Base-by-base conservation (phyloP, 2,329 filamentous ascomycete genomes). In the Herpotrichia juniperi region DNA sequence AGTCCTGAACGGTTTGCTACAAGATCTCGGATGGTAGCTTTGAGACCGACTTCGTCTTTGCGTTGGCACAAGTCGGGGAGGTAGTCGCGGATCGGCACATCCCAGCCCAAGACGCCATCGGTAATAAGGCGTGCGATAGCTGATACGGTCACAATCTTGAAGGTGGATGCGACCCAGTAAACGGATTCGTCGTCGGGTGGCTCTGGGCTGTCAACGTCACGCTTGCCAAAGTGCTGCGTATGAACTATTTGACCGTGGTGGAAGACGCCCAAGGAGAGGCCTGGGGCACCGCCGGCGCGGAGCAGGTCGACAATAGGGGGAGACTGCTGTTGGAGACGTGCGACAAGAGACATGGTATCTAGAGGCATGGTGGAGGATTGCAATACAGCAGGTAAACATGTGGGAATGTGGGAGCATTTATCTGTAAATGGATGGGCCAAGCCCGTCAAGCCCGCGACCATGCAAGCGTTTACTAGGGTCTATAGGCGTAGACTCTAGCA, bases 211-310 rank as follows among this genome's bases (percentile, higher is more conserved):
- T 9, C 26, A 12, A 45, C 42, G 26, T 51, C 28, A 26, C 43
- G 42, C 2, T 31, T 30, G 12, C 57, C 54, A 26, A 59, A 52
- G 37, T 62, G 54, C 2, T 28, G 34, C 2, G 51, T 58, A 39
- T 53, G 45, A 12, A 57, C 17, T 43, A 51, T 45, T 1, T 7
- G 17, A 8, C 54, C 54, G 11, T 56, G 50, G 17, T 62, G 52
- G 17, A 62, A 45, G 8, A 58, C 53, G 17, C 59, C 57, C 2
- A 58, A 10, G 8, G 57, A 59, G 11, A 62, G 46, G 10, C 47
- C 51, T 3, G 56, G 54, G 2, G 54, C 11, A 16, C 56, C 54
- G 46, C 56, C 50, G 11, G 45, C 14, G 19, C n/a, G 21, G 5
- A 10, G 47, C 19, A 54, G 24, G 12, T 48, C 32, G 26, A 8